Evolutionary conservation across 768 basidiomycete species (phyloP).

Genomic region (Mycena albidolilacea): DNA sequence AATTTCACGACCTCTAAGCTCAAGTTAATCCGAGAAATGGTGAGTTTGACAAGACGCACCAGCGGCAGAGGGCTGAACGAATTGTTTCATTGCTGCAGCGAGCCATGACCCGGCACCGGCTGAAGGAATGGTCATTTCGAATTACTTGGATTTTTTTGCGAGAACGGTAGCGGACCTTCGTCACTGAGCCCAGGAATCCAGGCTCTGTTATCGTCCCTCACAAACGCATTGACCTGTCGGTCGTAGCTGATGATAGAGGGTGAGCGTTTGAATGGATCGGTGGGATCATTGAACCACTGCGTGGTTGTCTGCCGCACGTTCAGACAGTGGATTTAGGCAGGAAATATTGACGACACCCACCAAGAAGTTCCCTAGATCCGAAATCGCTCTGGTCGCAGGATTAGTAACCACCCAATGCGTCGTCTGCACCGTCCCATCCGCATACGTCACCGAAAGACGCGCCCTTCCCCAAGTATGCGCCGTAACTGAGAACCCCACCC

Average conservation of each 20-base stretch:
- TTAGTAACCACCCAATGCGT: slow-evolving; percentile 68
- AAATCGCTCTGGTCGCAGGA: slow-evolving; percentile 58
- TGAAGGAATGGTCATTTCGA: too few relatives aligned
- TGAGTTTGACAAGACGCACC: slow-evolving; percentile 15
- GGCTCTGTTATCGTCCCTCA: slow-evolving; percentile 66
- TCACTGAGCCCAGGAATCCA: slow-evolving; percentile 75
- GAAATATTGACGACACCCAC: not conserved
- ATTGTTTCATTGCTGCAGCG: slow-evolving; percentile 71
- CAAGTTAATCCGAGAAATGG: not conserved
- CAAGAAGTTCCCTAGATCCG: slow-evolving; percentile 68
- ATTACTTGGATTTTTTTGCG: too few relatives aligned
- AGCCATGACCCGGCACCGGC: slow-evolving; percentile 73
- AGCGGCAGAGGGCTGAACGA: slow-evolving; percentile 63
- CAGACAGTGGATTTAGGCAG: not conserved
- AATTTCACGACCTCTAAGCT: slow-evolving; percentile 63
- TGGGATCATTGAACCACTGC: slow-evolving; percentile 66
- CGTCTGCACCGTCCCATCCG: slow-evolving; percentile 67
- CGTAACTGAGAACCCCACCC: slow-evolving; percentile 66
- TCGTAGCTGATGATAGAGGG: slow-evolving; percentile 58
- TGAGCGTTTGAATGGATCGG: slow-evolving; percentile 62
- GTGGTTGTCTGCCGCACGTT: slow-evolving; percentile 52
- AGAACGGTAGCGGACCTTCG: slow-evolving; percentile 45
- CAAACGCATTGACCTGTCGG: slow-evolving; percentile 59
- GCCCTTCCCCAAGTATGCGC: slow-evolving; percentile 61
- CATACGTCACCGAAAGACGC: slow-evolving; percentile 65